Base-by-base conservation (phyloP, 2,329 filamentous ascomycete genomes). In the Bretziella fagacearum region DNA sequence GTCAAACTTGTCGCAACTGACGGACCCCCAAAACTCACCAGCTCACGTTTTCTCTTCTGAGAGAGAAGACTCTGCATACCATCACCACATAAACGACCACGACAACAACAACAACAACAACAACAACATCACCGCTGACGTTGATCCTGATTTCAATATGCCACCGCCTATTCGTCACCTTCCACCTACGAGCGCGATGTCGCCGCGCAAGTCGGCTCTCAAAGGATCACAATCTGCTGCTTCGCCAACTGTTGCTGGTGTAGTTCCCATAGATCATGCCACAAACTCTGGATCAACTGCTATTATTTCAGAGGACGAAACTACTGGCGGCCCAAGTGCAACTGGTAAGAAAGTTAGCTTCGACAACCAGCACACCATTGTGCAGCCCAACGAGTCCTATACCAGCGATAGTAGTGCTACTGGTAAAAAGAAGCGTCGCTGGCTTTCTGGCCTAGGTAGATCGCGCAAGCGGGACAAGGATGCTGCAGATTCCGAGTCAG, bases 141-240 rank as follows among this genome's bases (percentile, higher is more conserved):
- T 26, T 15, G 22, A 18, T 15, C 23, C 32, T 25, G 10, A 30
- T n/a, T 17, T 15, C 42, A 15, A 33, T 17, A 49, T 53, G 22
- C 26, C 26, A 18, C 29, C 49, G 15, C 48, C 48, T 3, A 36
- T 49, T 32, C 50, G 48, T 32, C 52, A 53, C 22, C 40, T 51
- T 23, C 83, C 82, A 4, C 77, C 80, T 18, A 66, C 75, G 25
- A 71, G 83, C 41, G 84, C 81, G 4, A 65, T 81, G 8, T 86
- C 82, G 0, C 83, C 83, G 7, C 76, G 77, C 39, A 89, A 89
- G 58, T 85, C 82, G 1, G 82, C 81, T 1, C 57, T 87, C 52
- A 87, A 87, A 68, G 77, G 10, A 54, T 57, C n/a, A 25, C 33
- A 17, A 27, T 10, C 41, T 10, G 26, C n/a, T 29, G 23, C 39